phyloP scores from a whole-genome alignment of 345 rosid species.

The Fremontodendron californicum region DNA sequence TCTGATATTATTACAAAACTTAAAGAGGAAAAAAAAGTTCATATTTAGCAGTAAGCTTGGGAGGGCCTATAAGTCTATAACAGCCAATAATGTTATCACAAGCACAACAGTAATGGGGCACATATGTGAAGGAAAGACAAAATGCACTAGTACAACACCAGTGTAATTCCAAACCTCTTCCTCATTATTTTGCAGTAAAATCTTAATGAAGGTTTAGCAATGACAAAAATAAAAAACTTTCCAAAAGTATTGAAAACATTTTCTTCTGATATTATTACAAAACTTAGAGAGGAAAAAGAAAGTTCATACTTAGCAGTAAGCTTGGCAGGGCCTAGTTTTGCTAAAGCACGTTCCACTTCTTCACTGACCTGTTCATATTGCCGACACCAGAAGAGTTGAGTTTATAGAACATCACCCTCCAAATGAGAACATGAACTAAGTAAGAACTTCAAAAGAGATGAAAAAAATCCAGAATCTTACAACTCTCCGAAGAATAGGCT shows the following conservation, averaged over 20 bases:
- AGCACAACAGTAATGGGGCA: background rate
- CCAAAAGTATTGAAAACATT: background rate
- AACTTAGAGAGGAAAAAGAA: background rate
- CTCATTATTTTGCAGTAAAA: background rate
- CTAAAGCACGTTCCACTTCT: slow-evolving; percentile 96
- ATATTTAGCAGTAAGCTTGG: no score
- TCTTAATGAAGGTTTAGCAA: background rate
- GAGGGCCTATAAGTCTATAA: no score
- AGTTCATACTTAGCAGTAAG: slow-evolving; percentile 51
- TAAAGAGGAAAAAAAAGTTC: no score
- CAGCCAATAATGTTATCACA: no score
- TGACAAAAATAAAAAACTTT: background rate
- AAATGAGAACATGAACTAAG: background rate
- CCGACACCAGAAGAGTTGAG: background rate
- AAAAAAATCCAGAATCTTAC: slow-evolving; percentile 38
- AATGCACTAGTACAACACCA: background rate
- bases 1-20: no score
- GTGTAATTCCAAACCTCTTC: no score
- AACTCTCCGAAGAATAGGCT: slow-evolving; percentile 94
- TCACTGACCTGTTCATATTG: slow-evolving; percentile 73
- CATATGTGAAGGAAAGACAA: background rate
- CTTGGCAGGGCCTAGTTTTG: slow-evolving; percentile 78
- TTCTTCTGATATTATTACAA: background rate
- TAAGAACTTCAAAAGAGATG: background rate
- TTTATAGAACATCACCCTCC: background rate